A percentile compares a stretch with the other conserved stretches of the same genome.
phyloP scores from a whole-genome alignment of 306 rosid genomes.

The Dryas octopetala region DNA sequence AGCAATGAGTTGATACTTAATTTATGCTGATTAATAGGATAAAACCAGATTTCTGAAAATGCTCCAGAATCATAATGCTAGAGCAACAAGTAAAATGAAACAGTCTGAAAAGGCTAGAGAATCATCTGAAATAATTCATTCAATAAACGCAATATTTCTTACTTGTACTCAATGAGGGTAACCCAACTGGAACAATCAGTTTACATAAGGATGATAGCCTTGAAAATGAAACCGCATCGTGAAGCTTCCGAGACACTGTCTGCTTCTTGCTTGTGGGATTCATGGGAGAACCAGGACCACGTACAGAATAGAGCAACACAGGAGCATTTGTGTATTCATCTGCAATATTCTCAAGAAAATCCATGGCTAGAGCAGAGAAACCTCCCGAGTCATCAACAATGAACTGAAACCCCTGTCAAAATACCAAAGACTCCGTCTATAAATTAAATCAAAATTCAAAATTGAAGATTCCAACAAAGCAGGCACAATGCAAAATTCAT shows the following conservation, averaged over 20 bases:
- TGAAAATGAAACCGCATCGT: constrained; percentile 82
- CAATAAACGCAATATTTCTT: constrained; percentile 32
- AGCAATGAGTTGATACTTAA: neutral
- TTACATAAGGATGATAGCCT: constrained; percentile 71
- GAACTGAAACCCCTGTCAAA: constrained; percentile 84
- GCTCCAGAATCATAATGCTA: neutral
- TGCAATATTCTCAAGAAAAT: constrained; percentile 71
- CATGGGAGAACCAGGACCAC: constrained; percentile 42
- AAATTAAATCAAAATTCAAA: neutral
- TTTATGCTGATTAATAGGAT: neutral
- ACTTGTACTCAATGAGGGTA: constrained; percentile 69
- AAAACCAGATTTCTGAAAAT: neutral
- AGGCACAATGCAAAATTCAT: neutral
- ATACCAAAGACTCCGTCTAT: constrained; percentile 12
- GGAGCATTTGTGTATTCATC: constrained; percentile 80
- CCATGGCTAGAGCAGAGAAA: constrained; percentile 80
- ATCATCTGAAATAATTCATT: constrained; percentile 13
- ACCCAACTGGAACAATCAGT: constrained; percentile 75
- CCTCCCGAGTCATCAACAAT: constrained; percentile 83
- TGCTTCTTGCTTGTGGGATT: constrained; percentile 55
- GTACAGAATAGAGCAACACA: constrained; percentile 64
- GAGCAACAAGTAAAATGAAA: constrained; percentile 16
- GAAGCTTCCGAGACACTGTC: constrained; percentile 61
- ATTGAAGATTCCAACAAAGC: neutral
- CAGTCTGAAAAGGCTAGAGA: constrained; percentile 15